Evolutionary conservation across 768 basidiomycete species (phyloP).

Genomic region (Panellus pusillus): DNA sequence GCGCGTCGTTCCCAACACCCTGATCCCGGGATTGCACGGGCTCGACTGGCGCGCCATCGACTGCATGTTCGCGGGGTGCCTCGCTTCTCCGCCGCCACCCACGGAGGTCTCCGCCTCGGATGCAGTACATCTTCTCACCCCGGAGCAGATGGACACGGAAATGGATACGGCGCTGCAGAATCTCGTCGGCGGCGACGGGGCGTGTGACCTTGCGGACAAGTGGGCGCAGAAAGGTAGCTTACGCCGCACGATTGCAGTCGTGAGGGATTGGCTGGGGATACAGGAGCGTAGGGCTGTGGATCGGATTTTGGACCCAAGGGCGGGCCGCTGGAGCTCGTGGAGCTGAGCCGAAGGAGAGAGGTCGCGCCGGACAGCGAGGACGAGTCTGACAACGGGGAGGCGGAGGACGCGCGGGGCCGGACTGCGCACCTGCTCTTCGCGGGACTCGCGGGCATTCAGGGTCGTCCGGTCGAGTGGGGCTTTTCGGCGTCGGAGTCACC

Average conservation of each 20-base stretch:
- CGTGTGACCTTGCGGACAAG: slow-evolving; percentile 42
- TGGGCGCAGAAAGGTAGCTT: slow-evolving; percentile 57
- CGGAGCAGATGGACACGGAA: slow-evolving; percentile 8
- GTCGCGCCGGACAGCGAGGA: slow-evolving; percentile 39
- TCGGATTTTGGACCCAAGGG: slow-evolving; percentile 24
- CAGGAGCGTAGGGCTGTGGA: slow-evolving; percentile 37
- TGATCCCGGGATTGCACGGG: slow-evolving; percentile 49
- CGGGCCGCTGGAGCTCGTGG: slow-evolving; percentile 30
- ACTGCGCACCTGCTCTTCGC: slow-evolving; percentile 62
- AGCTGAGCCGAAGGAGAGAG: slow-evolving; percentile 26
- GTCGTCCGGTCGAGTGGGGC: slow-evolving; percentile 27
- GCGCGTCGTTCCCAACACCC: slow-evolving; percentile 78
- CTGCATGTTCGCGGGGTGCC: slow-evolving; percentile 61
- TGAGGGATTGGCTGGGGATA: slow-evolving; percentile 45
- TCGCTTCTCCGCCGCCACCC: slow-evolving; percentile 32
- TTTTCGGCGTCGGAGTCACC: slow-evolving; percentile 24
- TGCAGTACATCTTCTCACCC: slow-evolving; percentile 1
- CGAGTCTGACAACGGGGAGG: slow-evolving; percentile 37
- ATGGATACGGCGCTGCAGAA: slow-evolving; percentile 58
- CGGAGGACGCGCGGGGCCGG: slow-evolving; percentile 48
- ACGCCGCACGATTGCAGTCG: slow-evolving; percentile 41
- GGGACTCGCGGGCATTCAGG: slow-evolving; percentile 32
- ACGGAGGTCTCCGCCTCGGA: slow-evolving; percentile 1
- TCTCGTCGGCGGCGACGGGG: slow-evolving; percentile 55
- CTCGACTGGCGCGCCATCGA: slow-evolving; percentile 77